These are phyloP conservation scores for Lichina pygmaea DNA, from an alignment of 495 filamentous ascomycete genomes.

Conservation along the genomic window DNA sequence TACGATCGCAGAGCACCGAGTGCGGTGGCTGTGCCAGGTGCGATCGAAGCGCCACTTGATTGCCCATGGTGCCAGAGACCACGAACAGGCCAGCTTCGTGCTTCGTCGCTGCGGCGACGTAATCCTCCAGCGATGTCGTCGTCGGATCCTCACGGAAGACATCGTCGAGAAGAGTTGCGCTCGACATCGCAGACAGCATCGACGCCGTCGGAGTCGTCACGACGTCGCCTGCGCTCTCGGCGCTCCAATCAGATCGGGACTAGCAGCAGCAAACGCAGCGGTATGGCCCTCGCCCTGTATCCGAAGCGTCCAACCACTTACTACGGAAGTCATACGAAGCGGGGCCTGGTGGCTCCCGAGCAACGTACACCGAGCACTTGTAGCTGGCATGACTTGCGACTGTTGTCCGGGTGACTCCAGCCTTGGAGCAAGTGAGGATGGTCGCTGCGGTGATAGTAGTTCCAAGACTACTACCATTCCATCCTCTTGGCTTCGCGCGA, in stretches of 20 bases:
- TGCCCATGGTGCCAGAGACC: constrained; percentile 10
- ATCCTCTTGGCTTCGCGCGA: too few species aligned
- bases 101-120: constrained; percentile 13
- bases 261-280: too few species aligned
- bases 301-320: background rate
- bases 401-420: too few species aligned
- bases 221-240: constrained; percentile 31
- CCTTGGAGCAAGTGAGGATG: too few species aligned
- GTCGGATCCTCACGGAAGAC: constrained; percentile 16
- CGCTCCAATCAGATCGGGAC: too few species aligned
- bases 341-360: background rate
- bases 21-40: constrained; percentile 23
- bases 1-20: constrained; percentile 19
- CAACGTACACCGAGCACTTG: background rate
- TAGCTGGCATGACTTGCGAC: too few species aligned
- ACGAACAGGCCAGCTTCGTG: constrained; percentile 16
- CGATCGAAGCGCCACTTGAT: constrained; percentile 22
- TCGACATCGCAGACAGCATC: constrained; percentile 43
- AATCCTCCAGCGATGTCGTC: constrained; percentile 14
- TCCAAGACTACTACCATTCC: too few species aligned
- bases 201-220: constrained; percentile 62
- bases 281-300: too few species aligned
- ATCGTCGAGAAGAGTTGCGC: constrained; percentile 19
- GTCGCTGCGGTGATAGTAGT: too few species aligned
- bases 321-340: constrained; percentile 35